Evolutionary conservation across 106 monocot genomes (phyloP).

Genomic region (Triglochin maritima): DNA sequence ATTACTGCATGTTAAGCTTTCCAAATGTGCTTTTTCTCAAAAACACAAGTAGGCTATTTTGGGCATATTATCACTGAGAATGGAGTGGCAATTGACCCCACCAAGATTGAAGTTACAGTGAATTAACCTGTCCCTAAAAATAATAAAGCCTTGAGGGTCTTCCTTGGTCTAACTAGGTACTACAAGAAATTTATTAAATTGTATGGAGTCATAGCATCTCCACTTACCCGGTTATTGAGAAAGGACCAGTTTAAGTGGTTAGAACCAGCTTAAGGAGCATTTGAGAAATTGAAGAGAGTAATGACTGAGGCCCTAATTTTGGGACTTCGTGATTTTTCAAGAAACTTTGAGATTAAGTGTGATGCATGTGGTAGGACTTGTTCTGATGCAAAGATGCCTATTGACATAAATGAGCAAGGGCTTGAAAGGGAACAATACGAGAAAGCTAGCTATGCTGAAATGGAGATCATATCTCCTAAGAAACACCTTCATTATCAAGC

Average conservation of each 20-base stretch:
- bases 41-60: not conserved
- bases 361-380: not conserved
- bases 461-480: slow-evolving; percentile 7
- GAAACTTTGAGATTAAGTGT: too few relatives aligned
- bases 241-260: not conserved
- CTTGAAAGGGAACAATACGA: not conserved
- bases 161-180: not conserved
- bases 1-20: not conserved
- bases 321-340: too few relatives aligned
- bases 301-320: not conserved
- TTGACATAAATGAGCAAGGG: slow-evolving; percentile 1
- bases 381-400: not conserved
- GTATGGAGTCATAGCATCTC: not conserved
- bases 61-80: not conserved
- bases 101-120: not conserved
- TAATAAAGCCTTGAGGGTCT: not conserved
- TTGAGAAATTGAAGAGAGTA: not conserved
- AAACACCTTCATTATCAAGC: not conserved
- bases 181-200: not conserved
- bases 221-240: not conserved
- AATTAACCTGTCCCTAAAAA: not conserved
- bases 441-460: not conserved
- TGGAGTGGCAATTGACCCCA: not conserved
- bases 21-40: not conserved
- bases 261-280: not conserved